phyloP scores from a whole-genome alignment of 495 filamentous ascomycete genomes.

The Daldinia bambusicola region DNA sequence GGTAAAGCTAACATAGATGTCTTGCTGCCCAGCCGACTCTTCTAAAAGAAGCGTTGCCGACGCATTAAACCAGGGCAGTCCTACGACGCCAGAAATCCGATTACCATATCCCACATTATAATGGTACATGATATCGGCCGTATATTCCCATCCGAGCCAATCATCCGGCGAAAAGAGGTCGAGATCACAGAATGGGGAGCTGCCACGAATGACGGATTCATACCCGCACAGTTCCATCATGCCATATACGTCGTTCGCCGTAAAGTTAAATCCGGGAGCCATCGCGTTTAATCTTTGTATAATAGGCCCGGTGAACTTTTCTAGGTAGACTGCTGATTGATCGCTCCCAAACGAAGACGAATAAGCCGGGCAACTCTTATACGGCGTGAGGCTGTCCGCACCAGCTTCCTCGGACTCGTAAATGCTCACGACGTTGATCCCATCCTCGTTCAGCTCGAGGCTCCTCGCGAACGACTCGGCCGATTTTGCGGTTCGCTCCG shows the following conservation, averaged over 20 bases:
- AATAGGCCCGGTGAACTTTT: conserved; percentile 58
- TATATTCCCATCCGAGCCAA: conserved; percentile 62
- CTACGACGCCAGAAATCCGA: conserved; percentile 53
- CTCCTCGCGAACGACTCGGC: conserved; percentile 56
- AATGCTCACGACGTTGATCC: conserved; percentile 54
- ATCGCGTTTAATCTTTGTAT: conserved; percentile 53
- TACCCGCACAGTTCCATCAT: conserved; percentile 64
- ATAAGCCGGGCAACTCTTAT: conserved; percentile 60
- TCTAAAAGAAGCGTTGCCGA: conserved; percentile 51
- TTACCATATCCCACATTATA: conserved; percentile 63
- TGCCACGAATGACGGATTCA: conserved; percentile 59
- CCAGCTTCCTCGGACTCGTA: conserved; percentile 53
- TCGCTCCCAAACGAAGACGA: conserved; percentile 57
- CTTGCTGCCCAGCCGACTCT: conserved; percentile 47
- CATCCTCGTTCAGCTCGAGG: conserved; percentile 55
- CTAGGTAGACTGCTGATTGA: conserved; percentile 52
- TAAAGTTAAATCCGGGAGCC: conserved; percentile 59
- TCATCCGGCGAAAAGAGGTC: conserved; percentile 60
- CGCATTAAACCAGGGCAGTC: conserved; percentile 61
- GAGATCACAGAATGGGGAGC: conserved; percentile 57
- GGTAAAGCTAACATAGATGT: conserved; percentile 61
- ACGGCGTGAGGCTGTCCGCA: conserved; percentile 60
- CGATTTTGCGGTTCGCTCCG: conserved; percentile 58
- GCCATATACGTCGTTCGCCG: conserved; percentile 57
- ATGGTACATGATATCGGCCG: conserved; percentile 58